Percentiles rank a stretch among this genome's conserved stretches.
phyloP scores from a whole-genome alignment of 257 asterid species.

The Thymus quinquecostatus region DNA sequence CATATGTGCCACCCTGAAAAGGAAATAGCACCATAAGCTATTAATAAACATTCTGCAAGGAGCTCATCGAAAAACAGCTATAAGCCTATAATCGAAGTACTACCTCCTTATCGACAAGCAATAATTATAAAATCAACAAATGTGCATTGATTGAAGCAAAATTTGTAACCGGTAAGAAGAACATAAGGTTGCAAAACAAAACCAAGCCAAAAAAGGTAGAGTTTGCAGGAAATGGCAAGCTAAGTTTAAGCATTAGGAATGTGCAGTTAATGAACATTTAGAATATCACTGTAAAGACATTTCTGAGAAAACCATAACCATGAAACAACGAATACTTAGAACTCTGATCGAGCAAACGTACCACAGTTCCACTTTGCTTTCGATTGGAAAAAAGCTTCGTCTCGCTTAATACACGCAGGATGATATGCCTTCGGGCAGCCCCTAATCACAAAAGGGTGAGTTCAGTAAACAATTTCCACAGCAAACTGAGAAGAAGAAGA shows the following conservation, averaged over 20 bases:
- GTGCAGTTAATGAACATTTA: neutral
- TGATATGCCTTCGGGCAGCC: slow-evolving; percentile 95
- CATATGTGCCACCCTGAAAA: slow-evolving; percentile 95
- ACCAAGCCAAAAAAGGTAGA: neutral
- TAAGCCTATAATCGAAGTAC: neutral
- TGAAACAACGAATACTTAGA: neutral
- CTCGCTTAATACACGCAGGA: slow-evolving; percentile 85
- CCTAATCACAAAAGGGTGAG: slow-evolving; percentile 43
- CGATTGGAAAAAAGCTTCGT: slow-evolving; percentile 76
- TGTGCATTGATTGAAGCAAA: neutral
- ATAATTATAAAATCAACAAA: neutral
- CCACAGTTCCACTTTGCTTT: slow-evolving; percentile 86
- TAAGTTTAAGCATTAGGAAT: neutral
- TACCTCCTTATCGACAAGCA: neutral
- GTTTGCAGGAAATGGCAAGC: neutral
- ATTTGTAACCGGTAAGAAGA: neutral
- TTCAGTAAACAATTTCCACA: neutral
- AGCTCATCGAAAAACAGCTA: slow-evolving; percentile 17
- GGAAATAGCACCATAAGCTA: slow-evolving; percentile 33
- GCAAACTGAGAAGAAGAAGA: neutral
- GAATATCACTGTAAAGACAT: neutral
- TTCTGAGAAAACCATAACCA: neutral
- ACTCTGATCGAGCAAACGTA: slow-evolving; percentile 23
- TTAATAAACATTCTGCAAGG: neutral
- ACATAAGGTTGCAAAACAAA: neutral